Evolutionary conservation across 495 filamentous ascomycete genomes (phyloP).

Genomic region (Amniculicola lignicola): DNA sequence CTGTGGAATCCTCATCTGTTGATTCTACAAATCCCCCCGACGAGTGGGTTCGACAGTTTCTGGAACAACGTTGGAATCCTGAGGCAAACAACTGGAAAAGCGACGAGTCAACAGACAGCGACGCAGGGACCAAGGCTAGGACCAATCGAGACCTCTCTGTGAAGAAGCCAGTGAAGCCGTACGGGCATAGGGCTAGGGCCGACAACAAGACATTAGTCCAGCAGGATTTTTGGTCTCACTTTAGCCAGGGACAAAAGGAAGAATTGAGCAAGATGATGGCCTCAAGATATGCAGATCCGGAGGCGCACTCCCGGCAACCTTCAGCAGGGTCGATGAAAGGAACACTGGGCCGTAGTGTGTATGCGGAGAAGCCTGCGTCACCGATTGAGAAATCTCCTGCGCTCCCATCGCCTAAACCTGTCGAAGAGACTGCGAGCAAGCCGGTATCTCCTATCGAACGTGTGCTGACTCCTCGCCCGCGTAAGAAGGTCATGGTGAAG

Average conservation of each 20-base stretch:
- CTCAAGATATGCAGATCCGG: constrained; percentile 32
- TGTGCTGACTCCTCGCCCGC: constrained; percentile 27
- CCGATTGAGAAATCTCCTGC: constrained; percentile 3
- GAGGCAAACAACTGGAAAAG: constrained; percentile 35
- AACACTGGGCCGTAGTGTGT: constrained; percentile 4
- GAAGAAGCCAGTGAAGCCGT: constrained; percentile 1
- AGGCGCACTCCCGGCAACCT: constrained; percentile 23
- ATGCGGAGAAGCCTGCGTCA: constrained; percentile 16
- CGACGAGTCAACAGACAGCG: constrained; percentile 33
- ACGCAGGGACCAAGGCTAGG: constrained; percentile 8
- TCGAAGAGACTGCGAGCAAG: constrained; percentile 12
- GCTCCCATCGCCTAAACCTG: constrained; percentile 2
- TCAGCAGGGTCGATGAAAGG: constrained; percentile 19
- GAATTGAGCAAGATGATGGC: constrained; percentile 37
- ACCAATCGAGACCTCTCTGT: neutral
- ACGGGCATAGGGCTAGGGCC: constrained; percentile 35
- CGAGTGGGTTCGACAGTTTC: constrained; percentile 39
- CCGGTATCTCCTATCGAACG: constrained; percentile 3
- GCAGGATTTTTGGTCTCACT: constrained; percentile 40
- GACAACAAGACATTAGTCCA: constrained; percentile 42
- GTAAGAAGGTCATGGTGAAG: constrained; percentile 38
- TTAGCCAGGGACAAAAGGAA: constrained; percentile 32
- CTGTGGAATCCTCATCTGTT: neutral
- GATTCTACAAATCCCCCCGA: constrained; percentile 20
- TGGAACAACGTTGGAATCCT: constrained; percentile 31